phyloP scores from a whole-genome alignment of 768 basidiomycete genomes.

The Trametes cingulata region DNA sequence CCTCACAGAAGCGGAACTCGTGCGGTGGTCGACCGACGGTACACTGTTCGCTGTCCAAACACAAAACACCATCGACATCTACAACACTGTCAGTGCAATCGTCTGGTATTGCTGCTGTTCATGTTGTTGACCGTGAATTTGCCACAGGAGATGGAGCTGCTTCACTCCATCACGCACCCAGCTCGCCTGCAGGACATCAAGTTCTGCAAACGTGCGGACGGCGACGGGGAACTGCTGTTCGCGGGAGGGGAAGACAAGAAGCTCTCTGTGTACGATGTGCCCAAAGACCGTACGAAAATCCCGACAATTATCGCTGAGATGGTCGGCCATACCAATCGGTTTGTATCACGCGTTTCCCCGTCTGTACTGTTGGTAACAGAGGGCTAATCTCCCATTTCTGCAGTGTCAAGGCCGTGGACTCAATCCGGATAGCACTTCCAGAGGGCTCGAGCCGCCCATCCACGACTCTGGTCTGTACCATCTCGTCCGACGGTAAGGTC shows the following conservation, averaged over 20 bases:
- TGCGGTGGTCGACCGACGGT: conserved; percentile 83
- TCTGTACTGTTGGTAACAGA: neutral
- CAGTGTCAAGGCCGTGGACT: conserved; percentile 81
- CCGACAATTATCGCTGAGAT: conserved; percentile 71
- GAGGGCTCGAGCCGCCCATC: conserved; percentile 30
- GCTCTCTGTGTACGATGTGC: conserved; percentile 72
- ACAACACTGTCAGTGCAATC: conserved; percentile 47
- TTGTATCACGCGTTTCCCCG: conserved; percentile 26
- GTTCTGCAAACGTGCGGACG: conserved; percentile 65
- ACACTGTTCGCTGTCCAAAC: conserved; percentile 79
- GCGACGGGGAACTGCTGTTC: conserved; percentile 68
- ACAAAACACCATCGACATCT: conserved; percentile 76
- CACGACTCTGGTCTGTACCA: conserved; percentile 71
- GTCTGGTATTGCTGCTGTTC: neutral
- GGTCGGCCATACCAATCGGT: conserved; percentile 88
- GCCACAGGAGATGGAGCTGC: conserved; percentile 71
- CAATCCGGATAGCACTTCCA: conserved; percentile 53
- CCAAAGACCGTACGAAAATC: conserved; percentile 41
- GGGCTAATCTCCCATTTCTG: neutral
- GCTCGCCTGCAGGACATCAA: conserved; percentile 83
- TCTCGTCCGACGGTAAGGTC: conserved; percentile 89
- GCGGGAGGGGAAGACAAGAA: conserved; percentile 91
- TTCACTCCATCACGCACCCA: conserved; percentile 72
- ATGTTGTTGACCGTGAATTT: neutral
- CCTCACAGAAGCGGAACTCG: conserved; percentile 82